Base-by-base conservation (phyloP, 305 asterid species). In the Caryopteris hybrid region DNA sequence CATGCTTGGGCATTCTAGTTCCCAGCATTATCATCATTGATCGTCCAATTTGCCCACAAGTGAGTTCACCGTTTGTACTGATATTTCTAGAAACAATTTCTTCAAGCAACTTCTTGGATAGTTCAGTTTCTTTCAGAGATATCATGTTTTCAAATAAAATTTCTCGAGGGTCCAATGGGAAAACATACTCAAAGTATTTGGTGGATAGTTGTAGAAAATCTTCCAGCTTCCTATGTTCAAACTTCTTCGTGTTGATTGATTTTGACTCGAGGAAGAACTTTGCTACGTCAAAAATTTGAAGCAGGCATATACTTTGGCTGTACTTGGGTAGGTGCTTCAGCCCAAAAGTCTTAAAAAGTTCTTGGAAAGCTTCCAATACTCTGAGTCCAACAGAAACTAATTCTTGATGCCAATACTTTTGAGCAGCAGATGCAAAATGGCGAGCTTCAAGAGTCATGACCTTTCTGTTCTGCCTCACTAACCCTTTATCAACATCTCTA, bases 11-110 rank as follows among this genome's bases (percentile, higher is more conserved):
- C 63, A 59, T 76, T 34, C 84, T 71, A 1, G 77, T 71, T 31
- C 83, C 88, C 0, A 88, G 75, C 77, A 80, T 64, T 25, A 76
- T 75, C 82, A 74, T 81, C 47, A 76, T 23, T 21, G 76, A 69
- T 46, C 67, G 67, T 23, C 96, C 96, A 2, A 85, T 77, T 64
- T 79, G 83, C n/a, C 76, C 80, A 45, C 67, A 73, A 1, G 84
- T 78, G 45, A 76, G 76, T n/a, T 0, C 11, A 11, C 41, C 46
- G 38, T 38, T 48, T 3, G 6, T 18, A 14, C 69, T 45, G 12
- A 77, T 47, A 55, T 61, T 59, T 41, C 41, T 42, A 29, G 2
- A 53, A 60, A 85, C 68, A 22, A 76, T n/a, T 29, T 83, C 85
- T 61, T 74, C 79, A 3, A 88, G 80, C 11, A 86, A 65, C 42